Conservation (phyloP, 164 flowering plant species). For the Macadamia tetraphylla region DNA sequence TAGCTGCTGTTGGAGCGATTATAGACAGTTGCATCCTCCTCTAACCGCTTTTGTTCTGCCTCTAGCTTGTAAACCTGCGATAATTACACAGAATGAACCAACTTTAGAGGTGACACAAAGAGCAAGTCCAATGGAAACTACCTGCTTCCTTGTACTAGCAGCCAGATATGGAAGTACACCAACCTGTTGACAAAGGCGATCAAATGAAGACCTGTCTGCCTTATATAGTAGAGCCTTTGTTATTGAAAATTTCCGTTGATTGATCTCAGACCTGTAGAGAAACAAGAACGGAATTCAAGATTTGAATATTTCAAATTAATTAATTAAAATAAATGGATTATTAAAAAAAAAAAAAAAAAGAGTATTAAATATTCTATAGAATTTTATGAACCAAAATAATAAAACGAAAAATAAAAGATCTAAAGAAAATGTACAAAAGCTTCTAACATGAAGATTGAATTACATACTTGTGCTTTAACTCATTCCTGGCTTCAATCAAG, state of each 20-base stretch:
- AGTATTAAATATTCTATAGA: not conserved
- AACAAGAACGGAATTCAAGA: not conserved
- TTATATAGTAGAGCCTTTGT: conserved; percentile 58
- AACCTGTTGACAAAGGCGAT: conserved; percentile 79
- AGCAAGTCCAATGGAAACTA: not conserved
- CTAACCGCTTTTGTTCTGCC: conserved; percentile 73
- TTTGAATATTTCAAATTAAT: not conserved
- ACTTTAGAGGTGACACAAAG: not conserved
- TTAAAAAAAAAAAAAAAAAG: not conserved
- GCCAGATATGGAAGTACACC: not conserved
- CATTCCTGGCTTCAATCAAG: conserved; percentile 64
- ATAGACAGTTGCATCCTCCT: conserved; percentile 75
- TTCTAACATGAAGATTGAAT: not conserved
- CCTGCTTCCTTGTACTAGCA: not conserved
- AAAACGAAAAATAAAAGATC: too few relatives aligned
- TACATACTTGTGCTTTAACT: conserved; percentile 70
- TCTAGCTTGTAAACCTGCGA: conserved; percentile 72
- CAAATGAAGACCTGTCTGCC: conserved; percentile 81
- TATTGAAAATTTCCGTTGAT: conserved; percentile 65
- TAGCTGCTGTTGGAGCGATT: conserved; percentile 80
- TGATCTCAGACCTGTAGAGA: conserved; percentile 52
- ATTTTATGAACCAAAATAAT: too few relatives aligned
- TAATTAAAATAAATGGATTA: too few relatives aligned
- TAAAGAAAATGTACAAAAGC: not conserved
- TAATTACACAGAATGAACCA: too few relatives aligned